Base-by-base conservation (phyloP, 768 basidiomycete genomes). In the Amanita pallidorosea region DNA sequence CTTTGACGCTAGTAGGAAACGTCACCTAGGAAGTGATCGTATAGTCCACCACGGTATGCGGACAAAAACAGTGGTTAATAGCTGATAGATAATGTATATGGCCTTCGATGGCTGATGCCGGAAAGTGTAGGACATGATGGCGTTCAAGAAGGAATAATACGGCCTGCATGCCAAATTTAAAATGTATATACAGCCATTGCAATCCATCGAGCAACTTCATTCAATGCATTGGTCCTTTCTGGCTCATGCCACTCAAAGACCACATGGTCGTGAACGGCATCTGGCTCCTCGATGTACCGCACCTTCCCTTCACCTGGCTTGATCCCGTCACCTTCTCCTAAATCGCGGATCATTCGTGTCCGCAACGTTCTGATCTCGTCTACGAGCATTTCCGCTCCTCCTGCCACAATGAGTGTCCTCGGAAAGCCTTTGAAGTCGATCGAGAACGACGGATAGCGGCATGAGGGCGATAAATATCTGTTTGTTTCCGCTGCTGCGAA, bases 391-490 rank as follows among this genome's bases (percentile, higher is more conserved):
- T 80, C 77, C 4, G 70, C 70, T 5, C 69, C 72, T 6, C 79
- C 77, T 6, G 65, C 67, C 1, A 67, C 61, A 20, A 80, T 67
- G 58, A 74, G 75, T 0, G 76, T 77, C 15, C 65, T 61, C 5
- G 79, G 77, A 56, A 73, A 79, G 9, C 70, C 70, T 13, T 56
- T 64, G 60, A 79, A 80, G 45, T 59, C 56, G 7, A 67, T 63
- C 4, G 52, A 41, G 27, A 55, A 47, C 6, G 57, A 50, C 2
- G 63, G 60, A 36, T 65, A 55, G 33, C 62, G 51, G 29, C 72
- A 75, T 13, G 70, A 70, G 2, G 78, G 76, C 0, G 77, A 79
- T 23, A 80, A 65, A 49, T 75, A 78, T n/a, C 61, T 60, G 55
- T 72, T 76, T 17, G 59, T 51, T 5, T 59, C 60, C 9, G 66